These are phyloP conservation scores for Solanum rostratum DNA, from an alignment of 257 asterid species.

Conservation along the genomic window DNA sequence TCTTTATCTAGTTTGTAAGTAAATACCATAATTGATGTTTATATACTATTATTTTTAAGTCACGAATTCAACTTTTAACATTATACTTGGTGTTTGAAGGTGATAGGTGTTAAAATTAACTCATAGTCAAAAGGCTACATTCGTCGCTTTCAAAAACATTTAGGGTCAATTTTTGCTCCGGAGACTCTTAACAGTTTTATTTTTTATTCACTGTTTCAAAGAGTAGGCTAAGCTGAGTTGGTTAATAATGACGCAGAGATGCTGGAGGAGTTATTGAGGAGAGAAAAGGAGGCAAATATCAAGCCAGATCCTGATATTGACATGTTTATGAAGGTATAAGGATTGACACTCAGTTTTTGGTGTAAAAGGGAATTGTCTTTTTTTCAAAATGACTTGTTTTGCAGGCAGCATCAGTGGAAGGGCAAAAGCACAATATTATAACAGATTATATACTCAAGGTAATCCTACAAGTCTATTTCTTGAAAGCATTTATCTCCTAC, in stretches of 20 bases:
- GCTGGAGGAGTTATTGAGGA: slow-evolving; percentile 64
- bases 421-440: slow-evolving; percentile 63
- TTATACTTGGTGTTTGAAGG: too few species aligned
- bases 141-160: too few species aligned
- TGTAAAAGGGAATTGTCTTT: background rate
- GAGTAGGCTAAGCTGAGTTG: background rate
- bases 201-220: background rate
- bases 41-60: too few species aligned
- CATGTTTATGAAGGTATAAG: slow-evolving; percentile 71
- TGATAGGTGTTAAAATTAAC: too few species aligned
- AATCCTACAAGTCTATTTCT: background rate
- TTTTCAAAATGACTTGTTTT: background rate
- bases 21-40: too few species aligned
- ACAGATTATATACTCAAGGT: slow-evolving; percentile 85
- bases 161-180: too few species aligned
- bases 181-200: too few species aligned
- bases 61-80: too few species aligned
- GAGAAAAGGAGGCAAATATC: slow-evolving; percentile 80
- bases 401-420: slow-evolving; percentile 71
- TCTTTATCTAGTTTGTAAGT: too few species aligned
- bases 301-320: slow-evolving; percentile 79
- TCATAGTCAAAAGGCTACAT: too few species aligned
- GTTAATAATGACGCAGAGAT: slow-evolving; percentile 29
- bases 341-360: background rate
- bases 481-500: background rate